These are phyloP conservation scores for Phytophthora sp. DNA, from an alignment of 352 stramenopile genomes.

Conservation along the genomic window DNA sequence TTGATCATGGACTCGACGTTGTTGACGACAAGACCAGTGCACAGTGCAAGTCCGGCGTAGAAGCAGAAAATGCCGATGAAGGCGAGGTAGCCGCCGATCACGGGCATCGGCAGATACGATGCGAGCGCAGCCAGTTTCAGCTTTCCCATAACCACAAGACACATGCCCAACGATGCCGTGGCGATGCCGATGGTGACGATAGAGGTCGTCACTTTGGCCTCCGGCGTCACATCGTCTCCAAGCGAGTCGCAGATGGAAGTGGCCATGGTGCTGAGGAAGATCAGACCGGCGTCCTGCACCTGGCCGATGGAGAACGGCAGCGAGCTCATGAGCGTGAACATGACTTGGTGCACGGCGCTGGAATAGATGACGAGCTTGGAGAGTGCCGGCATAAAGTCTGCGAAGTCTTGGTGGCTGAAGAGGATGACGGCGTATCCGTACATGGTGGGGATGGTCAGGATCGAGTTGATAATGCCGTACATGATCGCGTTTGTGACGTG, in stretches of 20 bases:
- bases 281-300: conserved; percentile 98
- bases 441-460: conserved; percentile 93
- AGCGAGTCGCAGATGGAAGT: conserved; percentile 86
- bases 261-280: conserved; percentile 97
- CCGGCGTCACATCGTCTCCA: conserved; percentile 53
- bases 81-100: conserved; percentile 98
- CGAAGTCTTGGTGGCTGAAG: conserved; percentile 91
- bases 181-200: conserved; percentile 92
- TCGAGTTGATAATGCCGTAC: conserved; percentile 93
- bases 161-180: conserved; percentile 91
- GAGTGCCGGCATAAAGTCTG: conserved; percentile 85
- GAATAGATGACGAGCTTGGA: conserved; percentile 97
- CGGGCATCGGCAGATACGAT: conserved; percentile 96
- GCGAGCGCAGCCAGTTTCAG: conserved; percentile 94
- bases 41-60: conserved; percentile 90
- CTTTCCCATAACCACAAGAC: conserved; percentile 93
- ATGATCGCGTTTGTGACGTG: conserved; percentile 71
- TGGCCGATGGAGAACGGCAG: conserved; percentile 97
- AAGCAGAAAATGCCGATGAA: conserved; percentile 97
- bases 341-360: conserved; percentile 93
- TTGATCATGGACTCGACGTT: conserved; percentile 76
- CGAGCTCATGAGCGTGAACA: conserved; percentile 88
- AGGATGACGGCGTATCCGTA: conserved; percentile 97
- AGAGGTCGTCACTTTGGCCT: conserved; percentile 92
- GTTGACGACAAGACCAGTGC: conserved; percentile 89